Evolutionary conservation across 2,329 filamentous ascomycete genomes (phyloP), one percentile per base, ranked within the genome.

Genomic region (Fusarium sororula): DNA sequence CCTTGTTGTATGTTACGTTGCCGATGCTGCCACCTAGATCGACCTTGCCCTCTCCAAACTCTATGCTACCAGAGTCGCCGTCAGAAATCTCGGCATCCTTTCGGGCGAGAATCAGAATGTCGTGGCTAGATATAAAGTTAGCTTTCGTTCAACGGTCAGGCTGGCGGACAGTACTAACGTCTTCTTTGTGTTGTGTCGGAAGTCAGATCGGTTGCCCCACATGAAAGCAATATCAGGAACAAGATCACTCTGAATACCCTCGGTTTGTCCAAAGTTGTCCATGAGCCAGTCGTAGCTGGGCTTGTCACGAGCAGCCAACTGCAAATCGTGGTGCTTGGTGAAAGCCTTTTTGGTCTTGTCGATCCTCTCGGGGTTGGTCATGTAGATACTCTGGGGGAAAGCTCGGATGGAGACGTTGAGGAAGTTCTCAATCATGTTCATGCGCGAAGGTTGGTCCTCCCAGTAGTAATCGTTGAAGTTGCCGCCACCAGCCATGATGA

Each of bases 381-480:
- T 78, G 68, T 70, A 62, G 47, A 78, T 72, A 53, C 75, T 77
- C 69, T 78, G 76, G 15, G 76, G 76, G 55, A 78, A 78, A 20
- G 77, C 77, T 41, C 77, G 75, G 37, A 79, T 62, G 12, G 77
- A 73, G 24, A 72, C 39, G 54, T 77, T 70, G 28, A 65, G 61
- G 48, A 77, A 78, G 59, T 71, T 75, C 37, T 62, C 42, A 32
- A 78, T 78, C 76, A 78, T 77, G 73, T 78, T 77, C 76, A 78
- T 78, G 55, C 76, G 76, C 20, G 76, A 78, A 67, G 76, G 76
- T 68, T 78, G 76, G 62, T 78, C 76, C 61, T 78, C 76, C 76
- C 76, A 78, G 66, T 78, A 78, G 67, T 78, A 78, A 57, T 78
- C 76, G 68, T 78, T 78, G 30, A 78, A 78, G 69, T 78, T 78